These are phyloP conservation scores for Aspergillus sp. DNA, from an alignment of 2,329 filamentous ascomycete genomes.

Conservation along the genomic window DNA sequence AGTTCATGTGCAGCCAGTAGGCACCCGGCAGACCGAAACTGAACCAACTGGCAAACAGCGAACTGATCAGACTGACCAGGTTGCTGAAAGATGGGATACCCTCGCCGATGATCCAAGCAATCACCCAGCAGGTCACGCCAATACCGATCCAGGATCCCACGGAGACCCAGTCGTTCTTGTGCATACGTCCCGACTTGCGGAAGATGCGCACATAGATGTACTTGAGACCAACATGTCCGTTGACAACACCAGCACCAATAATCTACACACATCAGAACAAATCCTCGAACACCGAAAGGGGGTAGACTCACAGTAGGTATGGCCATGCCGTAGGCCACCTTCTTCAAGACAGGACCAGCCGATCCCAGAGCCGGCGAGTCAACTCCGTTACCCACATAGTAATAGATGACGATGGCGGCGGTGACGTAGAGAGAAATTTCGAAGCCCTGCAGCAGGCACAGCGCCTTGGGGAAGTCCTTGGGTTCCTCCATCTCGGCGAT, in stretches of 20 bases:
- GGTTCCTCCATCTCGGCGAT: constrained; percentile 65
- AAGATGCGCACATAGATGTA: constrained; percentile 67
- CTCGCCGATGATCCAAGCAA: constrained; percentile 68
- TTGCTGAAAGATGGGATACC: constrained; percentile 69
- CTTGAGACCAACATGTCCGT: constrained; percentile 66
- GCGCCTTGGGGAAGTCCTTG: constrained; percentile 61
- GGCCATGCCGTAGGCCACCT: constrained; percentile 68
- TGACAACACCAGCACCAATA: constrained; percentile 69
- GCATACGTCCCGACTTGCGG: constrained; percentile 57
- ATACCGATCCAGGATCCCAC: constrained; percentile 63
- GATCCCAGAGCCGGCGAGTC: constrained; percentile 67
- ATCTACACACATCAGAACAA: constrained; percentile 44
- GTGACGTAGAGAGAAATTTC: constrained; percentile 65
- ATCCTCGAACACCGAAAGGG: no score
- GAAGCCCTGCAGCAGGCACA: constrained; percentile 60
- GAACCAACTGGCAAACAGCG: constrained; percentile 67
- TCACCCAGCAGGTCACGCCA: constrained; percentile 56
- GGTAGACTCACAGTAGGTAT: constrained; percentile 56
- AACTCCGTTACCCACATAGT: constrained; percentile 63
- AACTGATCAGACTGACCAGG: constrained; percentile 62
- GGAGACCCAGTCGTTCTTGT: constrained; percentile 51
- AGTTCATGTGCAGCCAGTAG: constrained; percentile 53
- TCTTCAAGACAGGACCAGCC: constrained; percentile 57
- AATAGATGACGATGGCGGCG: constrained; percentile 69
- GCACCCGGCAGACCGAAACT: constrained; percentile 42